Evolutionary conservation across 1,284 basidiomycete genomes (phyloP), one percentile per base, ranked within the genome.

Genomic region (Marasmius tenuissimus): DNA sequence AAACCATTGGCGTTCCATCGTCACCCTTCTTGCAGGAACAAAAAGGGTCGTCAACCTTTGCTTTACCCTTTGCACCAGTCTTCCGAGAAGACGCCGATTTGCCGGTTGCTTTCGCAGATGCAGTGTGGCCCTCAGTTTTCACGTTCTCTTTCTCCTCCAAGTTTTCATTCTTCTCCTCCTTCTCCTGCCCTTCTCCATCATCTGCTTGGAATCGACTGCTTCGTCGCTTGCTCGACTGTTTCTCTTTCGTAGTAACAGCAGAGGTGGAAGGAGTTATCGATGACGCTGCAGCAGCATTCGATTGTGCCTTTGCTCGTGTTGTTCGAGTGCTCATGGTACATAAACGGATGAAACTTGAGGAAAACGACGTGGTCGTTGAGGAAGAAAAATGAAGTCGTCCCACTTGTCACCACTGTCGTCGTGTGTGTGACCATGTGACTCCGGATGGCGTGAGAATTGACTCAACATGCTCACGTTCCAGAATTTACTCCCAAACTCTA

Each of bases 1-100:
- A 78, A 52, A 94, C 87, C 92, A 94, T 94, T 16, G 92, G 91
- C 12, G 87, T 83, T 58, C 90, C 89, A 76, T 92, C 89, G 71
- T 93, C 88, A 35, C 82, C 78, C 62, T 80, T 79, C 39, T 77
- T 78, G 72, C 89, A 92, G 3, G 79, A 73, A 75, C 89, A 91
- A 67, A 83, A 82, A 42, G 74, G 67, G 55, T 79, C 63, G 45
- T 59, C 40, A 4, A 49, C 11, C 52, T 62, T 65, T 20, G 52
- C 40, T 53, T 37, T 60, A 10, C n/a, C 38, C 39, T 69, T 69
- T 18, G 57, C 22, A 27, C 57, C 33, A 27, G 61, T 59, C 52
- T 68, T 68, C 14, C 48, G 45, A 16, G 57, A 1, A 34, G 33
- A 39, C 56, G 22, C 14, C 53, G 18, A 35, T 61, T 60, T 55